phyloP scores from a whole-genome alignment of 352 stramenopile species.

The Aphanomyces stellatus region DNA sequence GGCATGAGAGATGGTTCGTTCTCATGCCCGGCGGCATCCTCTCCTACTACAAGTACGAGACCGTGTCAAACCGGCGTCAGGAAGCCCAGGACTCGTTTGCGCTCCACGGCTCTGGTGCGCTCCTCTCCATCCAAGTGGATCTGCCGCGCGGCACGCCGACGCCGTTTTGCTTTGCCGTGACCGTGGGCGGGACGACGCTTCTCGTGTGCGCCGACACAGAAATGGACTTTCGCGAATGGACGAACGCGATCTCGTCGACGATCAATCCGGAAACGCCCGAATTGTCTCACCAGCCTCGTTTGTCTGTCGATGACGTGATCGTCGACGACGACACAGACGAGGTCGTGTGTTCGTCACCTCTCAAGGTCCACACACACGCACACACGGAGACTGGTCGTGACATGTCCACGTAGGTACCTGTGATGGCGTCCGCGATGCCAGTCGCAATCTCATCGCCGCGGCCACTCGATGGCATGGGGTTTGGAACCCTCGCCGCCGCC shows the following conservation, averaged over 20 bases:
- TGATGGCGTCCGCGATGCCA: no score
- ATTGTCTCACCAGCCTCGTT: no score
- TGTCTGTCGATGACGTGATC: no score
- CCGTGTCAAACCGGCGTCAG: constrained; percentile 21
- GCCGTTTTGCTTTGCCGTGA: constrained; percentile 71
- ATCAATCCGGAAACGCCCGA: constrained; percentile 35
- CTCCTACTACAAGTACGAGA: constrained; percentile 40
- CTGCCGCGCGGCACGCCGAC: constrained; percentile 56
- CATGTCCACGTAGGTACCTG: no score
- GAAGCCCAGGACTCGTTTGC: constrained; percentile 36
- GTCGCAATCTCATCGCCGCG: no score
- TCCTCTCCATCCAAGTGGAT: constrained; percentile 64
- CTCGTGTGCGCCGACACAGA: constrained; percentile 61
- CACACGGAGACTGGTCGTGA: no score
- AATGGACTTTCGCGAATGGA: constrained; percentile 68
- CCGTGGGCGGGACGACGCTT: constrained; percentile 32
- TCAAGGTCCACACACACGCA: no score
- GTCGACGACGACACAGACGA: no score
- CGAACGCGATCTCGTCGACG: constrained; percentile 51
- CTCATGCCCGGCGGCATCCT: constrained; percentile 50
- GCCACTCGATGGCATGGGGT: no score
- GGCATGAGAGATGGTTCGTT: constrained; percentile 79
- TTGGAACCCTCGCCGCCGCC: neutral
- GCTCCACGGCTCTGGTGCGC: constrained; percentile 40
- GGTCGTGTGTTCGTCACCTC: no score